phyloP scores from a whole-genome alignment of 2,329 filamentous ascomycete genomes.

The Colletotrichum scovillei region DNA sequence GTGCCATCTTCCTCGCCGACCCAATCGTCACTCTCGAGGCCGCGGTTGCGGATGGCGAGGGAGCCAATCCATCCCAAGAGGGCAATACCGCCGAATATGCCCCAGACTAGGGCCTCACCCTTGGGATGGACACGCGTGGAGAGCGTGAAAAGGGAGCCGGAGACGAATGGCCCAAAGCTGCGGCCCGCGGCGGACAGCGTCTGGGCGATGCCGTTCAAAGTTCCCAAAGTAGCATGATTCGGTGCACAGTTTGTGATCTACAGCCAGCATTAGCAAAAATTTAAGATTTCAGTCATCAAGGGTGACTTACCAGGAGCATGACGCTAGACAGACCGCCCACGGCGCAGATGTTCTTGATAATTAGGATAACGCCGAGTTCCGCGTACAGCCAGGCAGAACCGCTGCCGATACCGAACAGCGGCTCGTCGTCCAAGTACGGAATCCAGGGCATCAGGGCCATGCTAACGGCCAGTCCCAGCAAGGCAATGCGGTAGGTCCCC shows the following conservation, averaged over 20 bases:
- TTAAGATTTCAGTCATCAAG: background rate
- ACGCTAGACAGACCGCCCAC: conserved; percentile 92
- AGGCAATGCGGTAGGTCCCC: conserved; percentile 81
- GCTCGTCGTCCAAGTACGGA: conserved; percentile 75
- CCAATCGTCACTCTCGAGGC: conserved; percentile 70
- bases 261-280: background rate
- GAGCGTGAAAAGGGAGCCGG: conserved; percentile 86
- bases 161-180: conserved; percentile 88
- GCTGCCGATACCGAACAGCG: conserved; percentile 66
- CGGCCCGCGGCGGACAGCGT: conserved; percentile 92
- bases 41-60: conserved; percentile 77
- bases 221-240: conserved; percentile 85
- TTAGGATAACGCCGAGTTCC: conserved; percentile 82
- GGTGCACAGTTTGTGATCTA: conserved; percentile 95
- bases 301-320: conserved; percentile 77
- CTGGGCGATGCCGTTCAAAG: conserved; percentile 92
- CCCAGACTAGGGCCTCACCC: conserved; percentile 88
- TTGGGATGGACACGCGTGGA: conserved; percentile 79
- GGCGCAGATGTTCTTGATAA: conserved; percentile 90
- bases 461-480: conserved; percentile 83
- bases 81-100: conserved; percentile 85
- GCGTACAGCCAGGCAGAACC: conserved; percentile 79
- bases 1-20: conserved; percentile 48
- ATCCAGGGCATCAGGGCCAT: conserved; percentile 93
- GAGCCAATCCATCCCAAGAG: conserved; percentile 84